Base-by-base conservation (phyloP, 1,139 yeast genomes). In the Pneumocystis canis region DNA sequence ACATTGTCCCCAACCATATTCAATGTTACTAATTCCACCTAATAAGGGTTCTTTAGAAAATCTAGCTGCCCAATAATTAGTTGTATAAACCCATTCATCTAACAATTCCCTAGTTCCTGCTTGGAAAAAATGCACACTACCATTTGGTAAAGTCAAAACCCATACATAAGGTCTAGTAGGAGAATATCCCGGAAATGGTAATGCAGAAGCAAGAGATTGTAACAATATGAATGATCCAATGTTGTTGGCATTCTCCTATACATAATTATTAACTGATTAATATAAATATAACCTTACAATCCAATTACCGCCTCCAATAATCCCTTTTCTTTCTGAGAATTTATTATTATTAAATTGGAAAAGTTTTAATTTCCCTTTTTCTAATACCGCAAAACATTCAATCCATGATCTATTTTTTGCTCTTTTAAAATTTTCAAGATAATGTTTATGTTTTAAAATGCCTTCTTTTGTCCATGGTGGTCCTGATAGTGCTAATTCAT, bases 1-100 rank as follows among this genome's bases (percentile, higher is more conserved):
- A 58, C 58, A 56, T n/a, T 47, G 58, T 20, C 70, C 81, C 96
- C 96, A 89, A 3, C 96, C 96, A 71, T 84, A 88, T 70, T 89
- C 95, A 59, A 83, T 80, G 59, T 87, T 85, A 1, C 89, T 81
- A 14, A 87, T 82, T 65, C 87, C 75, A 64, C 80, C 84, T 30
- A 77, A 74, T 2, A 79, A 73, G 1, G 96, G 96, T 37, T 87
- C 84, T 18, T 89, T 85, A 16, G 95, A 85, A 47, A 85, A 82
- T 68, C 92, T 80, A 2, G 94, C 86, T 1, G 95, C 89, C 96
- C 96, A 89, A 72, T 87, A 89, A 73, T 89, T 89, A 74, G 95
- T 84, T 1, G 92, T 81, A 68, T 85, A 82, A 40, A 87, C 82
- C 71, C 83, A 88, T 70, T 84, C 88, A 61, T 78, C 76, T 0